Percentiles rank a stretch among this genome's conserved stretches.
Conservation (phyloP, 805 yeast species). For the Candida maltosa region DNA sequence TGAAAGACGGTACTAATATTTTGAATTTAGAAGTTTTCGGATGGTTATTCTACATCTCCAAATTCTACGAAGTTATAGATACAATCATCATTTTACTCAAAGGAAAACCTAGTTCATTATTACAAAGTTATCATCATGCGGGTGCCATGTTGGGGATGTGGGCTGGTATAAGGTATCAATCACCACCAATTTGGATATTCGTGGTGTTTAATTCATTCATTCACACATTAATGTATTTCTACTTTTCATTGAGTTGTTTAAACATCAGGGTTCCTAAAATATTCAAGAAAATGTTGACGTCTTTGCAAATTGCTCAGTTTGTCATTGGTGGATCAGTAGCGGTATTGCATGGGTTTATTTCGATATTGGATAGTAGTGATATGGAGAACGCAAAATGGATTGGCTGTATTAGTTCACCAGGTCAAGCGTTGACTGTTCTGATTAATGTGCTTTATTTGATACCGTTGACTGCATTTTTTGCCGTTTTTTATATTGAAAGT, state of each 20-base stretch:
- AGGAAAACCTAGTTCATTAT: slow-evolving; percentile 62
- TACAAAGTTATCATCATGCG: slow-evolving; percentile 75
- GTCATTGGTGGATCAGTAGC: slow-evolving; percentile 68
- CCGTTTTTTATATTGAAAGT: slow-evolving; percentile 61
- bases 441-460: slow-evolving; percentile 64
- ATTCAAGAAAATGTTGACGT: slow-evolving; percentile 58
- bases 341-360: slow-evolving; percentile 58
- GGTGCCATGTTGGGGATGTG: slow-evolving; percentile 83
- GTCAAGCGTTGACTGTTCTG: slow-evolving; percentile 59
- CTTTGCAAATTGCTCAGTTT: slow-evolving; percentile 68
- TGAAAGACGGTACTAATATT: slow-evolving; percentile 15
- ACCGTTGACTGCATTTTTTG: slow-evolving; percentile 65
- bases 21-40: slow-evolving; percentile 57
- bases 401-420: slow-evolving; percentile 54
- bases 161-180: slow-evolving; percentile 66
- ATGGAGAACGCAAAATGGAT: slow-evolving; percentile 24
- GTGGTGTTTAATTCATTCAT: slow-evolving; percentile 78
- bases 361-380: slow-evolving; percentile 49
- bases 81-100: slow-evolving; percentile 64
- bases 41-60: slow-evolving; percentile 65
- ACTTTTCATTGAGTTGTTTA: slow-evolving; percentile 59
- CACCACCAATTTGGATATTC: slow-evolving; percentile 80
- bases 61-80: slow-evolving; percentile 70
- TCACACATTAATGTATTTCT: slow-evolving; percentile 71
- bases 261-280: slow-evolving; percentile 54